Percentiles rank a stretch among this genome's conserved stretches.
Conservation (phyloP, 2,329 filamentous ascomycete species). For the Fusarium nisikadoi region DNA sequence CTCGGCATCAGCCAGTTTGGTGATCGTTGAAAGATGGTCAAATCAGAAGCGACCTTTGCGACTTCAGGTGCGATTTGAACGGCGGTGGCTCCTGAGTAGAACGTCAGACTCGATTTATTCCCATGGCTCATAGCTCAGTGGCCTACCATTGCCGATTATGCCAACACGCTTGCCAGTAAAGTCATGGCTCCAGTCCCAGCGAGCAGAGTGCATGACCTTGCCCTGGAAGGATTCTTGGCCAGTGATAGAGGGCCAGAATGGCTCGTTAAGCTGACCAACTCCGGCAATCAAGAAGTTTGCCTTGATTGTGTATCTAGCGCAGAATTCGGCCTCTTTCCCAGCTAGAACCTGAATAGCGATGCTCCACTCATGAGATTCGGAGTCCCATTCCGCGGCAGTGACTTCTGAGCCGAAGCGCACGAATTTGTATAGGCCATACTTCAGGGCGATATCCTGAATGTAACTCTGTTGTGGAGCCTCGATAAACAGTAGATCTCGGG, state of each 20-base stretch:
- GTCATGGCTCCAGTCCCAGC: not conserved
- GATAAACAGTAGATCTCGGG: accelerated
- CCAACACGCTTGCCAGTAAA: not conserved
- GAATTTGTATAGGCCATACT: not conserved
- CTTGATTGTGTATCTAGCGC: accelerated
- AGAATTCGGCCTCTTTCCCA: not conserved
- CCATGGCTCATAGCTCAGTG: accelerated
- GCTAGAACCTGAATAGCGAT: not conserved
- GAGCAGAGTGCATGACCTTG: not conserved
- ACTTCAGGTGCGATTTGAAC: not conserved
- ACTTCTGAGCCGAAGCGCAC: not conserved
- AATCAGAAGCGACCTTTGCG: not conserved
- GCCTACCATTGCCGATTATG: not conserved
- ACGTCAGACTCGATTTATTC: accelerated
- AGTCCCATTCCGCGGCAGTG: not conserved
- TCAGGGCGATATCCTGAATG: not conserved
- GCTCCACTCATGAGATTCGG: accelerated
- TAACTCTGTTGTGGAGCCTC: accelerated
- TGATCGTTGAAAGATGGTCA: not conserved
- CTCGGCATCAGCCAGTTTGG: not conserved
- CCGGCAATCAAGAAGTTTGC: not conserved
- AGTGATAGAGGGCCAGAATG: not conserved
- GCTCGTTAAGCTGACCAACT: not conserved
- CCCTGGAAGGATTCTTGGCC: not conserved
- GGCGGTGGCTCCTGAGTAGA: accelerated